phyloP scores from a whole-genome alignment of 768 basidiomycete species.

The Ramaria rubella region DNA sequence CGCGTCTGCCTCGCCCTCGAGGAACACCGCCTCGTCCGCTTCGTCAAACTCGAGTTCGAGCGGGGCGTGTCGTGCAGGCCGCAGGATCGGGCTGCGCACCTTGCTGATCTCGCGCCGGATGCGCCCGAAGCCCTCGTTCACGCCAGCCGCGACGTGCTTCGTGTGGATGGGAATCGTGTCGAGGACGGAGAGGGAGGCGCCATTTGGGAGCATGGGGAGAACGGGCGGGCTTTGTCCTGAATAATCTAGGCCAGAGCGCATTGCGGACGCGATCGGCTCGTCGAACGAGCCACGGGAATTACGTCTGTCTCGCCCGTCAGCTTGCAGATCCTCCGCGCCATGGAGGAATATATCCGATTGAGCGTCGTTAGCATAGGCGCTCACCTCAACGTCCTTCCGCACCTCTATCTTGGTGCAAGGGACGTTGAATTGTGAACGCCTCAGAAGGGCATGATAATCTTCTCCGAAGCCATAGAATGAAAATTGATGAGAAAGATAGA shows the following conservation, averaged over 20 bases:
- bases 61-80: conserved; percentile 15
- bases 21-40: conserved; percentile 57
- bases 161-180: conserved; percentile 32
- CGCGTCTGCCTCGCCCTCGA: conserved; percentile 15
- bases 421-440: conserved; percentile 54
- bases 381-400: conserved; percentile 63
- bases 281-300: conserved; percentile 48
- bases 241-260: conserved; percentile 55
- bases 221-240: conserved; percentile 34
- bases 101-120: conserved; percentile 51
- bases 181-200: conserved; percentile 37
- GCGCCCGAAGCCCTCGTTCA: conserved; percentile 55
- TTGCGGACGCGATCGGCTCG: conserved; percentile 70
- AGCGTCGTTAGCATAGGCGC: conserved; percentile 37
- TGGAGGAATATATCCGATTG: conserved; percentile 37
- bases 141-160: conserved; percentile 39
- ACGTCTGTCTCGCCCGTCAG: background rate
- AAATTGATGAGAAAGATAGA: conserved; percentile 85
- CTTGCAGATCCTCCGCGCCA: conserved; percentile 16
- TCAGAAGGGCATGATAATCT: conserved; percentile 75
- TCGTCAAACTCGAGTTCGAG: conserved; percentile 50
- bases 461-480: conserved; percentile 69
- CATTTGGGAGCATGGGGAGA: conserved; percentile 81
- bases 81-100: conserved; percentile 40
- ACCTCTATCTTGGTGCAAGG: conserved; percentile 58